A percentile compares a stretch with the other conserved stretches of the same genome.
Conservation (phyloP, 139 green algal species). For the Coccomyxa sp. region DNA sequence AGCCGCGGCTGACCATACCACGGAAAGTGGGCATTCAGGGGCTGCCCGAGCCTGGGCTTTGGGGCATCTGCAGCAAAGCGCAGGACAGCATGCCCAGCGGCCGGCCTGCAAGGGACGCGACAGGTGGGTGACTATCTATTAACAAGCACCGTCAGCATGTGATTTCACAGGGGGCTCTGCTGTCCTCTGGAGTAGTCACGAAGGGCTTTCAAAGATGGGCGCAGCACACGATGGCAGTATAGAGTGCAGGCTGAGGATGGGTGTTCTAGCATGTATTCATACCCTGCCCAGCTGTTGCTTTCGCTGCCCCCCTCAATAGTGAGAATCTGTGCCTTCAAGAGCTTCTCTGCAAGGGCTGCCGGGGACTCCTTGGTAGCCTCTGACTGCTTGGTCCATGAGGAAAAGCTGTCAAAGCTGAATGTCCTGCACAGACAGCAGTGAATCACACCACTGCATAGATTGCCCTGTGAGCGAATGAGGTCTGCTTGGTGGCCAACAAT, state of each 20-base stretch:
- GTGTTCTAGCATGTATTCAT: background rate
- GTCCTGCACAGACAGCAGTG: background rate
- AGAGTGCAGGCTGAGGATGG: background rate
- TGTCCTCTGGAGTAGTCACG: background rate
- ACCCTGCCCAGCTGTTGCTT: background rate
- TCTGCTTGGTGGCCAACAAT: background rate
- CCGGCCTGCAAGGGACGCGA: too few relatives aligned
- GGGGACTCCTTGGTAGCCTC: background rate
- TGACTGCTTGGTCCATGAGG: background rate
- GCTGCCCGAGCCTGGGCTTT: conserved; percentile 22
- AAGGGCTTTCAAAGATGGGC: background rate
- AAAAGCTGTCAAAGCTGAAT: background rate
- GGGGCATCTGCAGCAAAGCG: conserved; percentile 19
- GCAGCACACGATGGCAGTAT: background rate
- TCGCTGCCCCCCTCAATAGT: background rate
- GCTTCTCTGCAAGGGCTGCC: background rate
- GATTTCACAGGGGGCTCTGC: background rate
- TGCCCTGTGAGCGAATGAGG: background rate
- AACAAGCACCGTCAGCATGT: too few relatives aligned
- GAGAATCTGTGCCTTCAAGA: background rate
- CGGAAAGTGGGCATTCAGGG: conserved; percentile 52
- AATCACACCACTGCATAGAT: background rate
- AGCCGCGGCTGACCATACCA: conserved; percentile 51
- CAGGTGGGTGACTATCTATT: too few relatives aligned
- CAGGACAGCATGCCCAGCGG: too few relatives aligned